phyloP scores from a whole-genome alignment of 176 grass and related monocot genomes.

The Stipa capillata region DNA sequence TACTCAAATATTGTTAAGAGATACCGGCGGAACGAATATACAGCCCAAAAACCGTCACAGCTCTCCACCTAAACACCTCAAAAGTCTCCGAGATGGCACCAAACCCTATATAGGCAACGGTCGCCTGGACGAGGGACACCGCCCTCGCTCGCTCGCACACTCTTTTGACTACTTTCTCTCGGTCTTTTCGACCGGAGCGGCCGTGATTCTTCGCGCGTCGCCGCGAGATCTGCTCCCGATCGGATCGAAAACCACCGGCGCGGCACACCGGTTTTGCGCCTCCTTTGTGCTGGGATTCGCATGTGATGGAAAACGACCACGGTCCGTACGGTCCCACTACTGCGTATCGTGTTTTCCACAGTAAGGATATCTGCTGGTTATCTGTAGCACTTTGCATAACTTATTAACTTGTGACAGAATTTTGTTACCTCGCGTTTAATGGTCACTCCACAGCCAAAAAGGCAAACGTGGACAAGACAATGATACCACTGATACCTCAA shows the following conservation, averaged over 20 bases:
- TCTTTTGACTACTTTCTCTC: neutral
- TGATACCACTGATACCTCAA: no score
- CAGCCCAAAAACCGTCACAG: no score
- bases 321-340: neutral
- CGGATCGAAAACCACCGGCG: neutral
- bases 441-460: no score
- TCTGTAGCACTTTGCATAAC: no score
- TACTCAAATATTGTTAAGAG: no score
- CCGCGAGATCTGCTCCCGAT: neutral
- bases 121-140: neutral
- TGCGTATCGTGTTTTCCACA: neutral
- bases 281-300: neutral
- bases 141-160: neutral
- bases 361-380: no score
- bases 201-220: neutral
- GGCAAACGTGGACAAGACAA: no score
- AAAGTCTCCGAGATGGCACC: neutral
- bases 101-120: neutral
- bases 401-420: no score
- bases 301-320: neutral
- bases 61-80: neutral
- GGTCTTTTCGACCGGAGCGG: neutral
- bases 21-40: no score
- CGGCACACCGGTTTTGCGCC: conserved; percentile 1
- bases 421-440: no score